Evolutionary conservation across 2,329 filamentous ascomycete species (phyloP).

Genomic region (Fusarium musae): DNA sequence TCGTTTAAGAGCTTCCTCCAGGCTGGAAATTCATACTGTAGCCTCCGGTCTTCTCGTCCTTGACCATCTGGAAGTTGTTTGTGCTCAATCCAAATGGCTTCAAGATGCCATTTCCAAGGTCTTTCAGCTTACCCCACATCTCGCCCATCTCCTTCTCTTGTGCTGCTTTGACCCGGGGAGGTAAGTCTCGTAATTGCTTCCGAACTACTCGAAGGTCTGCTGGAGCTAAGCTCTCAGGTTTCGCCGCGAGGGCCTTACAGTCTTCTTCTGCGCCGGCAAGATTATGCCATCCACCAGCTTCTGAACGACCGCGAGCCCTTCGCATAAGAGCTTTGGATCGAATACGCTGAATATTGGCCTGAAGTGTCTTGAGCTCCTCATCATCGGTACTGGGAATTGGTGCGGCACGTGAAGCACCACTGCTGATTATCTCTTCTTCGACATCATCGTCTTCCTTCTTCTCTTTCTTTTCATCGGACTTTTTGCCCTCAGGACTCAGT

Average conservation of each 20-base stretch:
- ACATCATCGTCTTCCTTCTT: slow-evolving; percentile 54
- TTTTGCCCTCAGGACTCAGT: slow-evolving; percentile 49
- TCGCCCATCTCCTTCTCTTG: slow-evolving; percentile 91
- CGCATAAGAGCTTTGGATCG: slow-evolving; percentile 85
- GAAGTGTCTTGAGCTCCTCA: slow-evolving; percentile 36
- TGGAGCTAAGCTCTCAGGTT: slow-evolving; percentile 63
- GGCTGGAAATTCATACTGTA: slow-evolving; percentile 89
- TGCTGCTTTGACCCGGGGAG: slow-evolving; percentile 76
- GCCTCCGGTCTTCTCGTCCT: slow-evolving; percentile 88
- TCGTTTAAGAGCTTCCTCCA: slow-evolving; percentile 32
- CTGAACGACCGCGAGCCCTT: slow-evolving; percentile 76
- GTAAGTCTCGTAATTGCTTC: slow-evolving; percentile 72
- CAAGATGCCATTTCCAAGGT: slow-evolving; percentile 89
- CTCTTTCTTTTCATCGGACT: slow-evolving; percentile 52
- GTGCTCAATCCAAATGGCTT: slow-evolving; percentile 95
- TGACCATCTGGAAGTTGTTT: slow-evolving; percentile 92
- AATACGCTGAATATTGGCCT: slow-evolving; percentile 77
- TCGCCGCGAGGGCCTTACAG: slow-evolving; percentile 73
- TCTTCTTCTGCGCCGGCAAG: slow-evolving; percentile 83
- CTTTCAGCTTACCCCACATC: slow-evolving; percentile 97
- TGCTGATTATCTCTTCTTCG: slow-evolving; percentile 70
- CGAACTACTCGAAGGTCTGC: slow-evolving; percentile 76
- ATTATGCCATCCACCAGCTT: slow-evolving; percentile 81
- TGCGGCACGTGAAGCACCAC: slow-evolving; percentile 64
- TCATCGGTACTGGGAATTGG: slow-evolving; percentile 46